Percentiles rank a stretch among this genome's conserved stretches.
phyloP scores from a whole-genome alignment of 2,329 filamentous ascomycete genomes.

The Fusarium tanahbumbuense region DNA sequence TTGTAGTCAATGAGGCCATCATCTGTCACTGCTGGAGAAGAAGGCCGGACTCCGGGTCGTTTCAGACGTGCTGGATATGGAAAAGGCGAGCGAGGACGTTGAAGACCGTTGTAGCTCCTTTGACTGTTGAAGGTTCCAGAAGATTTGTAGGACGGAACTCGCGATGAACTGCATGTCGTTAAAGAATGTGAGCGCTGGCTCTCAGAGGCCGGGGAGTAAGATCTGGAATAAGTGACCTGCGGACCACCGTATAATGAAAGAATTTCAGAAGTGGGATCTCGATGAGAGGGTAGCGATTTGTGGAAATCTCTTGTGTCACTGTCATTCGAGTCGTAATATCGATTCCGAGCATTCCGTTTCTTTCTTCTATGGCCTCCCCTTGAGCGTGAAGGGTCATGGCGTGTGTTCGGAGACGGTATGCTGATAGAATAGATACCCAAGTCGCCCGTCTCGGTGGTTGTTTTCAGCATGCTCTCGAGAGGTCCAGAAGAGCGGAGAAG shows the following conservation, averaged over 20 bases:
- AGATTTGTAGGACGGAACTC: slow-evolving; percentile 61
- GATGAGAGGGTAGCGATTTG: slow-evolving; percentile 60
- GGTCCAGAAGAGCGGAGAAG: slow-evolving; percentile 63
- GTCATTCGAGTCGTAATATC: slow-evolving; percentile 50
- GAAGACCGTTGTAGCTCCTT: slow-evolving; percentile 55
- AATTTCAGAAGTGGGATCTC: slow-evolving; percentile 66
- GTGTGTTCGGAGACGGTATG: slow-evolving; percentile 48
- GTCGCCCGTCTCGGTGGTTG: slow-evolving; percentile 73
- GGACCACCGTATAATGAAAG: slow-evolving; percentile 66
- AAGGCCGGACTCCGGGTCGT: slow-evolving; percentile 62
- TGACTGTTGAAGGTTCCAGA: slow-evolving; percentile 62
- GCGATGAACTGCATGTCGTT: slow-evolving; percentile 62
- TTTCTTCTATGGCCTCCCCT: slow-evolving; percentile 49
- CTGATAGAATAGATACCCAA: slow-evolving; percentile 70
- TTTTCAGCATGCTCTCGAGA: slow-evolving; percentile 74
- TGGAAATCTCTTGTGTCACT: slow-evolving; percentile 55
- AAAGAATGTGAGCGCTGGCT: slow-evolving; percentile 66
- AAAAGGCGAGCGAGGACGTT: slow-evolving; percentile 69
- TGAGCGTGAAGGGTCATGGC: slow-evolving; percentile 46
- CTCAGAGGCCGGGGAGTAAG: slow-evolving; percentile 57
- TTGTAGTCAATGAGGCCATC: slow-evolving; percentile 61
- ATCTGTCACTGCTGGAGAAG: slow-evolving; percentile 62
- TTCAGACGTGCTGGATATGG: slow-evolving; percentile 69
- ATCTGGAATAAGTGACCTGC: slow-evolving; percentile 58
- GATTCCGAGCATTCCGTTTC: slow-evolving; percentile 44